phyloP scores from a whole-genome alignment of 371 early-diverging fungal genomes.

The Amoeboaphelidium protococcarum region DNA sequence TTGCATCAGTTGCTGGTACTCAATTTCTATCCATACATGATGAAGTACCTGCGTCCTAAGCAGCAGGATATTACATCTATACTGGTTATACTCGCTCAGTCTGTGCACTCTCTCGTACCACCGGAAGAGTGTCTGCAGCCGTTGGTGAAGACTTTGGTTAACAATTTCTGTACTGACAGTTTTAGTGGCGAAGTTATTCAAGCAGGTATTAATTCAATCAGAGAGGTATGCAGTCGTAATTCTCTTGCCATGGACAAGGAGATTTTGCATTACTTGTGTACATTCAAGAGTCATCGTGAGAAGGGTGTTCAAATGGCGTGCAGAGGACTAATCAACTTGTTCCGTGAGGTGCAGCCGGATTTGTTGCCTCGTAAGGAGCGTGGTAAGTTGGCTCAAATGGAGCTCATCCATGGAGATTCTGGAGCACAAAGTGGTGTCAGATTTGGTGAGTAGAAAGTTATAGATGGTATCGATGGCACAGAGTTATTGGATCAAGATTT shows the following conservation, averaged over 20 bases:
- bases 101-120: conserved; percentile 60
- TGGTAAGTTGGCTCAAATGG: conserved; percentile 49
- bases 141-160: conserved; percentile 59
- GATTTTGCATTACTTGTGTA: conserved; percentile 53
- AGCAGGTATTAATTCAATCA: conserved; percentile 68
- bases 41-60: conserved; percentile 63
- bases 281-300: conserved; percentile 64
- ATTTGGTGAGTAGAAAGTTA: background rate
- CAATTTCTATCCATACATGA: conserved; percentile 60
- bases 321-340: conserved; percentile 57
- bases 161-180: conserved; percentile 79
- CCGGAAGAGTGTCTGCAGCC: conserved; percentile 72
- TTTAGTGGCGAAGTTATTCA: conserved; percentile 72
- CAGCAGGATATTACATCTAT: conserved; percentile 76
- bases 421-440: background rate
- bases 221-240: conserved; percentile 66
- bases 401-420: conserved; percentile 27
- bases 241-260: conserved; percentile 70
- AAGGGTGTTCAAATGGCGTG: conserved; percentile 64
- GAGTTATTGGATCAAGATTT: background rate
- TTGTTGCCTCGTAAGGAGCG: conserved; percentile 69
- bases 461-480: background rate
- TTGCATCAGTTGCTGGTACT: conserved; percentile 69
- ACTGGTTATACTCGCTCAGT: conserved; percentile 69
- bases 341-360: conserved; percentile 76